These are phyloP conservation scores for Gleditsia sinensis DNA, from an alignment of 306 rosid genomes.

Conservation along the genomic window DNA sequence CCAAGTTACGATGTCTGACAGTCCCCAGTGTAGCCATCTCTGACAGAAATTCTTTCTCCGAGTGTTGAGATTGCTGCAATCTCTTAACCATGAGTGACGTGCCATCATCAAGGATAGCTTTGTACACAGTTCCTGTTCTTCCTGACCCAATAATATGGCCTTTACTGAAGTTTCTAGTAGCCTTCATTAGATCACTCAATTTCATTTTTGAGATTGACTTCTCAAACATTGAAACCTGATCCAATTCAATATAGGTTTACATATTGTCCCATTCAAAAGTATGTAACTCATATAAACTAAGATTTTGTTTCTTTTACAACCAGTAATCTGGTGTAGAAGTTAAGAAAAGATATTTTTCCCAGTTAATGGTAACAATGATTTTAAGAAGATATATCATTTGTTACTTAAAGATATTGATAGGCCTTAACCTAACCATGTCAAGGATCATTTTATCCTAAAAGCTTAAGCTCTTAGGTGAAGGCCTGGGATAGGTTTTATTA, in stretches of 20 bases:
- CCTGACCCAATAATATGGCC: conserved; percentile 72
- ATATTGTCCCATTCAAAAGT: neutral
- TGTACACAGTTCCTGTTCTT: conserved; percentile 86
- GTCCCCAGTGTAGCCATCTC: conserved; percentile 85
- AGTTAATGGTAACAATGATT: neutral
- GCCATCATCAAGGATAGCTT: conserved; percentile 78
- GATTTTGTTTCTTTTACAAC: neutral
- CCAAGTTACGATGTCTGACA: conserved; percentile 76
- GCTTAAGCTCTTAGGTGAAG: neutral
- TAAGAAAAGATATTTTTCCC: neutral
- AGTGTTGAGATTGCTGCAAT: conserved; percentile 81
- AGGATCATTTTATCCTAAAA: neutral
- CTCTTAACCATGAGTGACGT: conserved; percentile 86
- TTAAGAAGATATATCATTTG: neutral
- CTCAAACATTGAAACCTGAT: conserved; percentile 89
- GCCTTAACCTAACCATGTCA: neutral
- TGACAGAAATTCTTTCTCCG: conserved; percentile 81
- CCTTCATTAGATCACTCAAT: conserved; percentile 92
- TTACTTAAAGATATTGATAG: neutral
- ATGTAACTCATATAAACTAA: neutral
- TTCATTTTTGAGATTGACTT: conserved; percentile 82
- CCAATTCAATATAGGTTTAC: conserved; percentile 30
- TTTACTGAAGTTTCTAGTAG: conserved; percentile 81
- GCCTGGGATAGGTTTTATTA: neutral
- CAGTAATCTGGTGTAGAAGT: neutral